phyloP scores from a whole-genome alignment of 805 yeast species.

The Candida morakotiae region DNA sequence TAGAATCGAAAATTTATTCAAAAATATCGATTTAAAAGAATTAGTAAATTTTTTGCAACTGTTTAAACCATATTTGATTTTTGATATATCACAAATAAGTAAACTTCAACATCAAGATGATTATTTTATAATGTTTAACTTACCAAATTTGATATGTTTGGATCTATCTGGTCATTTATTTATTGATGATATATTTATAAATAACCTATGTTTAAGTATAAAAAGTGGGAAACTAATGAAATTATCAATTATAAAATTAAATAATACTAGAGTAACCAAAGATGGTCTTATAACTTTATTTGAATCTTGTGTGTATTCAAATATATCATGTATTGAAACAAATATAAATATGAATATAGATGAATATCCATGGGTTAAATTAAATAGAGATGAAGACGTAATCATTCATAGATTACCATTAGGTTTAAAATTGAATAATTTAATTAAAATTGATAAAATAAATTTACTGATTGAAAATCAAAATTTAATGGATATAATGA shows the following conservation, averaged over 20 bases:
- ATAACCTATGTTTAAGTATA: constrained; percentile 17
- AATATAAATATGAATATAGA: neutral
- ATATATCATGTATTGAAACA: constrained; percentile 7
- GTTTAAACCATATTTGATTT: constrained; percentile 17
- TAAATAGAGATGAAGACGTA: neutral
- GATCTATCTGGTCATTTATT: constrained; percentile 24
- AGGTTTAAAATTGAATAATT: constrained; percentile 18
- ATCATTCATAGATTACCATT: constrained; percentile 17
- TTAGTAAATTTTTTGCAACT: constrained; percentile 16
- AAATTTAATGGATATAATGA: constrained; percentile 1
- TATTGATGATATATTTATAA: constrained; percentile 29
- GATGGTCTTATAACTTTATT: constrained; percentile 12
- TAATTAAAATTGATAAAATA: neutral
- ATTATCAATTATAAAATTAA: constrained; percentile 20
- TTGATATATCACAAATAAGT: constrained; percentile 22
- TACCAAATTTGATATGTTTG: constrained; percentile 23
- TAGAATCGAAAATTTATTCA: constrained; percentile 33
- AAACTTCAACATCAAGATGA: constrained; percentile 16
- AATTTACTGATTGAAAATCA: neutral
- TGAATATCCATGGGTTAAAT: constrained; percentile 1
- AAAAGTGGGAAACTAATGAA: constrained; percentile 13
- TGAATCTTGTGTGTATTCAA: neutral
- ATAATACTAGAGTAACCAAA: constrained; percentile 16
- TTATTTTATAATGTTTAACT: constrained; percentile 20
- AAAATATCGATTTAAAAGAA: constrained; percentile 22